Evolutionary conservation across 2,329 filamentous ascomycete genomes (phyloP), one percentile per base, ranked within the genome.

Genomic region (Taxawa tesnikishii): DNA sequence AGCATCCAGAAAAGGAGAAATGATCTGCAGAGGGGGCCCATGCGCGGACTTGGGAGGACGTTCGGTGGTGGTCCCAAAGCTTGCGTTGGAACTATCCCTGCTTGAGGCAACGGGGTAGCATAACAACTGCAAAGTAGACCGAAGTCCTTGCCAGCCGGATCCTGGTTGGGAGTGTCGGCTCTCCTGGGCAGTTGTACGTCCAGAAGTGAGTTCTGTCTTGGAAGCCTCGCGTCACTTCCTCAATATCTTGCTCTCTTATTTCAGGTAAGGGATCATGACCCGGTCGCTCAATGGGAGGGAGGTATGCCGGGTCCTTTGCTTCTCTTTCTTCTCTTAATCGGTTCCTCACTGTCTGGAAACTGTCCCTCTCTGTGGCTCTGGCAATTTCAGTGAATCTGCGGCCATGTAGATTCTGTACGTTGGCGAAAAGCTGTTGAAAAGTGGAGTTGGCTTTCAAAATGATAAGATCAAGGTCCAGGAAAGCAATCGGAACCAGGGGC

Each of bases 241-340:
- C 62, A 10, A 62, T 51, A 32, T 67, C 60, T 4, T 47, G 48
- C 26, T 64, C 58, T 3, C 45, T 42, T 6, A 65, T 47, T 15
- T 49, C 48, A 11, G 56, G 50, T 28, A 66, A 46, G 8, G 59
- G 56, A 41, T 65, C 60, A 24, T 62, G 53, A 4, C 59, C 45
- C 8, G 53, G 51, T 11, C 56, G 57, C n/a, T 51, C 38, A 15
- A 68, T 68, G 4, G 65, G 63, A 15, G 66, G 58, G 47, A 68
- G 59, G 39, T 64, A 67, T 16, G 62, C 48, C 10, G 65, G 64
- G 34, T 68, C 64, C 23, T 60, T 55, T 17, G 53, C 49, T 25
- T 64, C 60, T 29, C 60, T 48, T 39, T 69, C 66, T 23, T 60
- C 55, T 23, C 62, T 53, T 29, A 70, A 46, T 11, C 58, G 52